Evolutionary conservation across 495 filamentous ascomycete species (phyloP).

Genomic region (Penicillium cosmopolitanum): DNA sequence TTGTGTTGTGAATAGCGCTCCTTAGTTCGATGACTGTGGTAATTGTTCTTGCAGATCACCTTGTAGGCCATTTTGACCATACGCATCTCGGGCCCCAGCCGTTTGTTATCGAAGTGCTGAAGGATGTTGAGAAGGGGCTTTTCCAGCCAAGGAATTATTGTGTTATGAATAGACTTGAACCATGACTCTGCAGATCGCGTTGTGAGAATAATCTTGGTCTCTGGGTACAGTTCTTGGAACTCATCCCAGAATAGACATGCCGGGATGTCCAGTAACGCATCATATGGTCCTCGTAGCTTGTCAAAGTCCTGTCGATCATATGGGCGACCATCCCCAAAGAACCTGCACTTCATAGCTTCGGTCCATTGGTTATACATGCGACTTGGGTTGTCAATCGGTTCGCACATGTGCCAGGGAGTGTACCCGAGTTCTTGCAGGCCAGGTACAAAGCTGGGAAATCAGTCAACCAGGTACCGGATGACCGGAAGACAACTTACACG

Average conservation of each 20-base stretch:
- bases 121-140: constrained; percentile 16
- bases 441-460: constrained; percentile 5
- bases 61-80: constrained; percentile 10
- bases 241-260: constrained; percentile 13
- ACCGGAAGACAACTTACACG: background rate
- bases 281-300: constrained; percentile 6
- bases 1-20: constrained; percentile 10
- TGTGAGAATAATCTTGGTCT: constrained; percentile 26
- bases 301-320: constrained; percentile 11
- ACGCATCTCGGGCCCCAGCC: constrained; percentile 16
- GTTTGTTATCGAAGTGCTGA: constrained; percentile 16
- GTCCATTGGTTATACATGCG: constrained; percentile 14
- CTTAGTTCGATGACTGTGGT: constrained; percentile 4
- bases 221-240: constrained; percentile 17
- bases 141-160: constrained; percentile 12
- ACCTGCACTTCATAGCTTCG: constrained; percentile 10
- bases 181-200: constrained; percentile 20
- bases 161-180: constrained; percentile 14
- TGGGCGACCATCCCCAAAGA: constrained; percentile 1
- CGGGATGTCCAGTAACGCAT: constrained; percentile 8
- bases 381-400: constrained; percentile 8
- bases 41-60: constrained; percentile 23
- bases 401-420: constrained; percentile 13
- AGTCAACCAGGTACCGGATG: background rate
- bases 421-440: constrained; percentile 13